Evolutionary conservation across 805 yeast genomes (phyloP).

Genomic region (Zygoascus bituminiphila): DNA sequence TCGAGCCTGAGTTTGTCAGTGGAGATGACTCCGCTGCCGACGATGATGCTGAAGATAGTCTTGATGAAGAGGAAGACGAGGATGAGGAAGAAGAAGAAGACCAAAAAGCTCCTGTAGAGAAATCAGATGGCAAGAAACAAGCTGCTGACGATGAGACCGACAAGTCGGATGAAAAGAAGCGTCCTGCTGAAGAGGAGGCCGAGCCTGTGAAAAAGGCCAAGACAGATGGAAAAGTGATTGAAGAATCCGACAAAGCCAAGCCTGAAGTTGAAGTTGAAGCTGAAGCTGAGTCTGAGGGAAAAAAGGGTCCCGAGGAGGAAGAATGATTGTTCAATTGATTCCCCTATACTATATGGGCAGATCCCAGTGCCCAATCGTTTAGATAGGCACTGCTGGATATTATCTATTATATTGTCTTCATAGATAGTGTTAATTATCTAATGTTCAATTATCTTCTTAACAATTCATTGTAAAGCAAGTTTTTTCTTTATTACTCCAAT

Average conservation of each 20-base stretch:
- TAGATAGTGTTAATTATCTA: too few relatives aligned
- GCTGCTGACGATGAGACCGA: not conserved
- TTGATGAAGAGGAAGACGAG: constrained; percentile 9
- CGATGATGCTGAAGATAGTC: constrained; percentile 14
- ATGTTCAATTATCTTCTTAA: too few relatives aligned
- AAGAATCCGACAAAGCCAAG: not conserved
- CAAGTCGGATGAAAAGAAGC: constrained; percentile 9
- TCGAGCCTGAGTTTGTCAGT: constrained; percentile 6
- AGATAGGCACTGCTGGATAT: too few relatives aligned
- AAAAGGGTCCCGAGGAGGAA: not conserved
- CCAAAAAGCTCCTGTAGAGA: constrained; percentile 8
- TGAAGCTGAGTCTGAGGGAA: not conserved
- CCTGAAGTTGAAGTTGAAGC: not conserved
- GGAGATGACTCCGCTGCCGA: constrained; percentile 10
- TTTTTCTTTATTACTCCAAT: too few relatives aligned
- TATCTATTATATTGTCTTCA: too few relatives aligned
- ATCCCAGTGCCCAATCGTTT: too few relatives aligned
- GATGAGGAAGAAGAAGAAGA: constrained; percentile 11
- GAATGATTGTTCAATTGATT: too few relatives aligned
- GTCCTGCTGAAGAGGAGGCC: constrained; percentile 7
- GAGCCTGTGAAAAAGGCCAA: constrained; percentile 15
- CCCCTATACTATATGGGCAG: too few relatives aligned
- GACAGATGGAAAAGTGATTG: too few relatives aligned
- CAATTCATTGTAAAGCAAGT: too few relatives aligned
- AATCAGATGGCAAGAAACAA: not conserved